phyloP scores from a whole-genome alignment of 2,329 filamentous ascomycete species.

The Aspergillus oerlinghausenensis region DNA sequence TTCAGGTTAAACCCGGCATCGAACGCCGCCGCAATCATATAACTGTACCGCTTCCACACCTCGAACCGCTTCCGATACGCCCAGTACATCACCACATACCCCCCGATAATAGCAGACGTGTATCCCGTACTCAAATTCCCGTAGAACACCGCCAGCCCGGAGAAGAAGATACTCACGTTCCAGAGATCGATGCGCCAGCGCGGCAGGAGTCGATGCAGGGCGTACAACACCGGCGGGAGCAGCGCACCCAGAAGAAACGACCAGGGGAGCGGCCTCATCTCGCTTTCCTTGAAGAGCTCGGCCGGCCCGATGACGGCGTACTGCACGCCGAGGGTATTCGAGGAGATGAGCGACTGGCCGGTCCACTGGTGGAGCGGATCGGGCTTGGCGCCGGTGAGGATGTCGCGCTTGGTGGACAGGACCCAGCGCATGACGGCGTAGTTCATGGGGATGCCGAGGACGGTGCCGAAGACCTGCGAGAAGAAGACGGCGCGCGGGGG shows the following conservation, averaged over 20 bases:
- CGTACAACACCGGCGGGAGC: slow-evolving; percentile 39
- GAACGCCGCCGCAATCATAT: slow-evolving; percentile 57
- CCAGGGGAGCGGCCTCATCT: slow-evolving; percentile 28
- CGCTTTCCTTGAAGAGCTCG: slow-evolving; percentile 23
- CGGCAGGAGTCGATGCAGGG: slow-evolving; percentile 51
- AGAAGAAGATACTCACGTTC: slow-evolving; percentile 62
- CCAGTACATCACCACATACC: slow-evolving; percentile 58
- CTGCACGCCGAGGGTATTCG: slow-evolving; percentile 54
- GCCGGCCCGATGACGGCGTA: slow-evolving; percentile 53
- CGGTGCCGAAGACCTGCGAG: slow-evolving; percentile 56
- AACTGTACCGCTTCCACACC: slow-evolving; percentile 58
- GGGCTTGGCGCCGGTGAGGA: slow-evolving; percentile 46
- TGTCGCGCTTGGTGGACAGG: slow-evolving; percentile 53
- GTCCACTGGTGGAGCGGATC: slow-evolving; percentile 61
- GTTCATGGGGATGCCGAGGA: slow-evolving; percentile 58
- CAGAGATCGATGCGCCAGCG: slow-evolving; percentile 52
- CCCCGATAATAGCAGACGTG: slow-evolving; percentile 54
- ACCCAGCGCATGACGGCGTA: slow-evolving; percentile 60
- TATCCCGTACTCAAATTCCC: slow-evolving; percentile 60
- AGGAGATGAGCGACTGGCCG: slow-evolving; percentile 49
- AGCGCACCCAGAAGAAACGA: slow-evolving; percentile 30
- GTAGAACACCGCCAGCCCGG: slow-evolving; percentile 52
- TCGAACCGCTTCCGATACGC: slow-evolving; percentile 53
- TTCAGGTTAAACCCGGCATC: slow-evolving; percentile 61
- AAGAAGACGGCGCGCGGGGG: slow-evolving; percentile 58